These are phyloP conservation scores for Pholiota adiposa DNA, from an alignment of 1,284 basidiomycete genomes.

Conservation along the genomic window DNA sequence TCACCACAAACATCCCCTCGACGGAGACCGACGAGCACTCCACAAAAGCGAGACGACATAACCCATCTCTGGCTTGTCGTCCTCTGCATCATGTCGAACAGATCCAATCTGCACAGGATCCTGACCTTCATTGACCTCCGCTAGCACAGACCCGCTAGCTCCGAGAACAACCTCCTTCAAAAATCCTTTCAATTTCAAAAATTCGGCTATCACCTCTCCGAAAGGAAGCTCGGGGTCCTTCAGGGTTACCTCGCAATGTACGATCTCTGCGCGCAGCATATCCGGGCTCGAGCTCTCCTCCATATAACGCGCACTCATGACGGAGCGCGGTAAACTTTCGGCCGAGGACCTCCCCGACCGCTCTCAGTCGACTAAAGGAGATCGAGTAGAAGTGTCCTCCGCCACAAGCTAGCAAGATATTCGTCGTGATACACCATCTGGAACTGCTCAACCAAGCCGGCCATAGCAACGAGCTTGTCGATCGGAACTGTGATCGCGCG, in stretches of 20 bases:
- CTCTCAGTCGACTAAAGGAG: constrained; percentile 9
- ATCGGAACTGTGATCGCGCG: constrained; percentile 6
- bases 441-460: constrained; percentile 11
- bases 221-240: constrained; percentile 9
- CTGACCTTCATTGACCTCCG: no score
- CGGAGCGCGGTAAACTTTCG: constrained; percentile 12
- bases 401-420: constrained; percentile 14
- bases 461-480: constrained; percentile 14
- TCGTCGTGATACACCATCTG: background rate
- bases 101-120: background rate
- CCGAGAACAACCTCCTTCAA: background rate
- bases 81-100: background rate
- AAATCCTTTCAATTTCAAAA: background rate
- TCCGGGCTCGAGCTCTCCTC: background rate
- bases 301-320: constrained; percentile 4
- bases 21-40: background rate
- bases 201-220: constrained; percentile 7
- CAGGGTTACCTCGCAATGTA: background rate
- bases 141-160: background rate
- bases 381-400: constrained; percentile 3
- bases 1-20: background rate
- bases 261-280: constrained; percentile 1
- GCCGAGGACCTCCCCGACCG: background rate
- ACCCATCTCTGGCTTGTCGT: background rate
- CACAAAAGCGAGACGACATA: background rate